phyloP scores from a whole-genome alignment of 768 basidiomycete species.

The Mycena olivaceomarginata region DNA sequence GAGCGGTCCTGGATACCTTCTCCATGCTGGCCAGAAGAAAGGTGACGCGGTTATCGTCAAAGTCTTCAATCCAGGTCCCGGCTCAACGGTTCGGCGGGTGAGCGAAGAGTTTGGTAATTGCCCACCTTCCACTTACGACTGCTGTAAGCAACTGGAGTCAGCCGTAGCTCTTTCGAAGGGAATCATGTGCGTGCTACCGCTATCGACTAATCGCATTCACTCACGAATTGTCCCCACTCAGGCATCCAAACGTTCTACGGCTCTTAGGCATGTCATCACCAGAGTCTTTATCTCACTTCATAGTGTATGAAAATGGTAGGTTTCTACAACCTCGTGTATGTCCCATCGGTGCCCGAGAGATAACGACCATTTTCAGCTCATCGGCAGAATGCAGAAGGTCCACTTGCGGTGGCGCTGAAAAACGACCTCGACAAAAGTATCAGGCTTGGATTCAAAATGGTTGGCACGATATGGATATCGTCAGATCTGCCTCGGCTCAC shows the following conservation, averaged over 20 bases:
- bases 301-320: background rate
- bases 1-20: background rate
- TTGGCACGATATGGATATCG: background rate
- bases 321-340: background rate
- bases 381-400: background rate
- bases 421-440: background rate
- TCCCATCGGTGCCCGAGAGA: too few species aligned
- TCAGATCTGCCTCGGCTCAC: background rate
- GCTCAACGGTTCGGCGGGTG: background rate
- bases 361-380: background rate
- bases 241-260: background rate
- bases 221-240: background rate
- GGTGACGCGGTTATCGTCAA: background rate
- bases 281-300: background rate
- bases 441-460: background rate
- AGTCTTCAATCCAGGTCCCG: too few species aligned
- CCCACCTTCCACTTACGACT: background rate
- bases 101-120: background rate
- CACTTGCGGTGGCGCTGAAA: background rate
- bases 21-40: background rate
- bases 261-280: background rate
- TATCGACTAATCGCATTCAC: background rate
- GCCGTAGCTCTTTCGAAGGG: background rate
- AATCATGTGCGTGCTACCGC: background rate
- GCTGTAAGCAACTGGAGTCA: background rate